Conservation (phyloP, 345 rosid genomes). For the Acer yangbiense region DNA sequence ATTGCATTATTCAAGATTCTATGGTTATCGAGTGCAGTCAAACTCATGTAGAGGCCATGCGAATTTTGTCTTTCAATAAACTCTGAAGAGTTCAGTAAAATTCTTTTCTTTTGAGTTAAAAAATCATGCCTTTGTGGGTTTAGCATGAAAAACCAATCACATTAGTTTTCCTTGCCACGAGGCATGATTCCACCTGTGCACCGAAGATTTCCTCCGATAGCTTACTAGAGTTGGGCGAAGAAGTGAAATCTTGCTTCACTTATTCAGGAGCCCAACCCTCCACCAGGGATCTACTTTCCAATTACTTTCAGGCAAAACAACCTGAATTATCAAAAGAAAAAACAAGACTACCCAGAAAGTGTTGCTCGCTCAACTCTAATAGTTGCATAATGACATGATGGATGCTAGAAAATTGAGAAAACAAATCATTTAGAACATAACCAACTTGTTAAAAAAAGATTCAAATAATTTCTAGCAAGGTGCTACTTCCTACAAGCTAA, state of each 20-base stretch:
- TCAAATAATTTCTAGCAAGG: constrained; percentile 39
- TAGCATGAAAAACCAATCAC: too few relatives aligned
- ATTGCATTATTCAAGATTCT: too few relatives aligned
- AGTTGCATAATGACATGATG: not conserved
- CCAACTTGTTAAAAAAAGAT: constrained; percentile 26
- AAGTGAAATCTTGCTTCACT: not conserved
- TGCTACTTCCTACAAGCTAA: constrained; percentile 37
- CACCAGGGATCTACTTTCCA: not conserved
- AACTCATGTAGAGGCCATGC: too few relatives aligned
- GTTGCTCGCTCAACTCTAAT: not conserved
- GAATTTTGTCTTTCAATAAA: too few relatives aligned
- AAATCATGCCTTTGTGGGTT: too few relatives aligned
- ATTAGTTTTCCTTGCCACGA: too few relatives aligned
- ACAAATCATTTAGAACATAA: not conserved
- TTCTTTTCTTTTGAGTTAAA: too few relatives aligned
- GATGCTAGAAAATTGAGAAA: not conserved
- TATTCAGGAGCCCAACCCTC: not conserved
- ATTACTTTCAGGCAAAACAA: not conserved
- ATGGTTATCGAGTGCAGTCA: too few relatives aligned
- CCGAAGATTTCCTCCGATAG: too few relatives aligned
- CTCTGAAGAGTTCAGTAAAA: too few relatives aligned
- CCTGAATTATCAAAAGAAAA: not conserved
- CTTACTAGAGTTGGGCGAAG: too few relatives aligned
- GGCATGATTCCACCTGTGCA: too few relatives aligned
- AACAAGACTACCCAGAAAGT: not conserved